Base-by-base conservation (phyloP, 805 yeast genomes). In the Zygotorulaspora danielsina region DNA sequence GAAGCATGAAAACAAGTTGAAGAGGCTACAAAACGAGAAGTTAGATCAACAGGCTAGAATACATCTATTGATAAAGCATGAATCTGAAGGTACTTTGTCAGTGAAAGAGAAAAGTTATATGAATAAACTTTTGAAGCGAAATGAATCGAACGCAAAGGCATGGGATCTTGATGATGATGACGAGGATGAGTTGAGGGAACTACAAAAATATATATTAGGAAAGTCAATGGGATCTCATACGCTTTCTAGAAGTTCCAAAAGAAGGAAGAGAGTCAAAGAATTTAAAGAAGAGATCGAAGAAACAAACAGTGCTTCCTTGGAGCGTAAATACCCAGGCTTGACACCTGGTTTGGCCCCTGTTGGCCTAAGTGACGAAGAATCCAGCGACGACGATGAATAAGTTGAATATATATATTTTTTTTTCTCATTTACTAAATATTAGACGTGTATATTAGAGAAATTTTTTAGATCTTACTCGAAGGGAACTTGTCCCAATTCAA, bases 331-430 rank as follows among this genome's bases (percentile, higher is more conserved):
- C 43, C 64, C 84, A 28, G 90, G 93, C 19, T 68, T 84, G 39
- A 84, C 94, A 0, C 94, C 93, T 1, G 94, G 94, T 46, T 71
- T 84, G 61, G 94, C 93, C 1, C 93, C 93, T 21, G 88, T 84
- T 17, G 89, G 79, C 24, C 67, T 70, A 48, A 72, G 75, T 31
- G 81, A 77, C 49, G 79, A 76, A 41, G 77, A 73, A 18, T 63
- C 57, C 11, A 54, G 59, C 9, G 55, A 59, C 27, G 64, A 59
- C 13, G 65, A 59, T 25, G 57, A 54, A 24, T 48, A 42, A 16
- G 21, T 20, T 19, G 21, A 6, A n/a, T 31, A 19, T 15, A 27
- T 40, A 32, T 34, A 33, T 26, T 19, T 28, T 20, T 31, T 26
- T 20, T 25, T 21, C n/a, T n/a, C n/a, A n/a, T n/a, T n/a, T n/a